phyloP scores from a whole-genome alignment of 2,329 filamentous ascomycete species.

The Knoxdaviesia proteae region DNA sequence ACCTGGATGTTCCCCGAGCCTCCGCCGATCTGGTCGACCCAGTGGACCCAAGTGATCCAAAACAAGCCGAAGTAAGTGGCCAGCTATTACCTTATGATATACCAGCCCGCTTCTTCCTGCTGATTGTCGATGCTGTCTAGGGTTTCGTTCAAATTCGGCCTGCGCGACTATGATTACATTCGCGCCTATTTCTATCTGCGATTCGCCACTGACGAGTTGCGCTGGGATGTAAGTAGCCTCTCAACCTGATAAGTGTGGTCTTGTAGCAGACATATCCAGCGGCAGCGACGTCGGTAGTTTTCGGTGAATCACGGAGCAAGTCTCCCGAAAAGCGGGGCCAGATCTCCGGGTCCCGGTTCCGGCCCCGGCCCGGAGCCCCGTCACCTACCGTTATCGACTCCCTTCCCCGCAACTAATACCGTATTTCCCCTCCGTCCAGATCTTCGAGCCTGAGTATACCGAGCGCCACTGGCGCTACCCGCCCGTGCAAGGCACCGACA shows the following conservation, averaged over 20 bases:
- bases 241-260: too few relatives aligned
- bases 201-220: not conserved
- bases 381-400: too few relatives aligned
- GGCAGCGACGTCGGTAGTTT: not conserved
- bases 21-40: too few relatives aligned
- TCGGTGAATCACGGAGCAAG: not conserved
- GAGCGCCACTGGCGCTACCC: constrained; percentile 21
- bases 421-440: constrained; percentile 8
- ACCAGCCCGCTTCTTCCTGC: too few relatives aligned
- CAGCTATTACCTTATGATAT: too few relatives aligned
- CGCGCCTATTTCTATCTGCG: too few relatives aligned
- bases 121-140: too few relatives aligned
- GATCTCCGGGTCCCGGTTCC: not conserved
- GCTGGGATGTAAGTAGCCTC: not conserved
- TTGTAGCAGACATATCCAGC: too few relatives aligned
- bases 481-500: constrained; percentile 14
- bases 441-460: constrained; percentile 17
- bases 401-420: not conserved
- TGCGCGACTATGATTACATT: not conserved
- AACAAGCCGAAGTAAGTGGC: too few relatives aligned
- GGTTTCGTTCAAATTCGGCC: too few relatives aligned
- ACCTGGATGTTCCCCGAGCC: too few relatives aligned
- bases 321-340: not conserved
- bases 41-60: too few relatives aligned
- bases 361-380: not conserved